Conservation (phyloP, 441 rosid genomes). For the Croton laevigatus region DNA sequence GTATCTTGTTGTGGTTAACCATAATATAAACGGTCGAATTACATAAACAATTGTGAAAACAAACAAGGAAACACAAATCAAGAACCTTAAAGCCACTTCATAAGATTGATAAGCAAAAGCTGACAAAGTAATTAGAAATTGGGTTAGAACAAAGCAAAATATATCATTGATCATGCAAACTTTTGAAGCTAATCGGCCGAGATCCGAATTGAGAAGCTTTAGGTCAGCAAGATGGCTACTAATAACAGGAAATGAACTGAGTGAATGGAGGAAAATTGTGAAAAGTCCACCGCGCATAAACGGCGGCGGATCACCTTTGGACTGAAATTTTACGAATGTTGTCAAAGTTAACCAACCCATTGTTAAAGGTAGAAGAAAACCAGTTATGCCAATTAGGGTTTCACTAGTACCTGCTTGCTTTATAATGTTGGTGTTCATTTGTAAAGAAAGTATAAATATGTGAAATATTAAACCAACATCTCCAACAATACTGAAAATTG, state of each 20-base stretch:
- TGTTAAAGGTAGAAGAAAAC: constrained; percentile 20
- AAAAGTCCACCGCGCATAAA: neutral
- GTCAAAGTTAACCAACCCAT: constrained; percentile 5
- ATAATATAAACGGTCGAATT: constrained; percentile 20
- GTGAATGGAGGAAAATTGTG: neutral
- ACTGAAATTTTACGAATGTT: constrained; percentile 3
- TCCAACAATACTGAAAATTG: constrained; percentile 20
- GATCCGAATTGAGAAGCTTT: constrained; percentile 42
- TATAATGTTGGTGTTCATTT: constrained; percentile 25
- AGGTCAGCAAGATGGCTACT: constrained; percentile 35
- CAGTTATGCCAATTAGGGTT: constrained; percentile 19
- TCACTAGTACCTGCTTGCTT: constrained; percentile 26
- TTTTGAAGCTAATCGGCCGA: constrained; percentile 38
- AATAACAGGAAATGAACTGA: constrained; percentile 32
- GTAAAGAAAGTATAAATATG: constrained; percentile 27
- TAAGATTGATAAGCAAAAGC: neutral
- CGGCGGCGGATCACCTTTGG: neutral
- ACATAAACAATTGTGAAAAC: neutral
- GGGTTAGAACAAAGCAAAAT: constrained; percentile 13
- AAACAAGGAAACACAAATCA: neutral
- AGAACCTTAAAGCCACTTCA: neutral
- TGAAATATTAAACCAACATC: constrained; percentile 28
- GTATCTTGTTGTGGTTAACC: constrained; percentile 7
- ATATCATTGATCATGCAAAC: constrained; percentile 30
- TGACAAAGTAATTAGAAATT: neutral